Base-by-base conservation (phyloP, 768 basidiomycete species). In the Sporobolomyces roseus region DNA sequence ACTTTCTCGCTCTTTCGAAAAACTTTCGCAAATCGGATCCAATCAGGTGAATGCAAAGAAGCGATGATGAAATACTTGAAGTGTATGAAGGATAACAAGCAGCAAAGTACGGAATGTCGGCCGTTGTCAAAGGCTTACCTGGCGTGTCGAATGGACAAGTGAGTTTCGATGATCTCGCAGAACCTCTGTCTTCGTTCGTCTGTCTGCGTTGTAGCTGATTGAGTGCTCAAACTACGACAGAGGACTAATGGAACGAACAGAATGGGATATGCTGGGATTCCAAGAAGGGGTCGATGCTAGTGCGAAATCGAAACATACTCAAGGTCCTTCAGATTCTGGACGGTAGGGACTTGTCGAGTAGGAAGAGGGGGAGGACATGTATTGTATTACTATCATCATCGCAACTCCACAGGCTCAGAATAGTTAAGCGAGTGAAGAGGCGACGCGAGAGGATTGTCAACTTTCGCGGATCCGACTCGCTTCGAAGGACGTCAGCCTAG, bases 131-230 rank as follows among this genome's bases (percentile, higher is more conserved):
- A 77, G 54, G 71, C 75, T 25, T 81, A 81, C 61, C 74, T 81
- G 1, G 74, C 77, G 49, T 81, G 80, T 64, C 71, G 80, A 64
- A 81, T 81, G 80, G 80, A 80, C 72, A 76, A 79, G 80, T 80
- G 65, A 71, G 80, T 48, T 50, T 12, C n/a, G n/a, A n/a, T 3
- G 29, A 19, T 29, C 27, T 23, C 5, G 6, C 17, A 14, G 17
- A 33, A 23, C 3, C 25, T 25, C 9, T 29, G 21, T 48, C 21
- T 12, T 46, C 45, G 14, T 23, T 46, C 45, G 21, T 17, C 38
- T 41, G 38, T 17, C 17, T 9, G 17, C 17, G 38, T 41, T 41
- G 21, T 13, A 46, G 7, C 45, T 32, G 29, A 32, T 55, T 59
- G 41, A 59, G 41, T 50, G 23, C 9, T 13, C 50, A 2, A 4